Evolutionary conservation across 495 filamentous ascomycete species (phyloP), one percentile per base, ranked within the genome.

Genomic region (Chaetomidium leptoderma): DNA sequence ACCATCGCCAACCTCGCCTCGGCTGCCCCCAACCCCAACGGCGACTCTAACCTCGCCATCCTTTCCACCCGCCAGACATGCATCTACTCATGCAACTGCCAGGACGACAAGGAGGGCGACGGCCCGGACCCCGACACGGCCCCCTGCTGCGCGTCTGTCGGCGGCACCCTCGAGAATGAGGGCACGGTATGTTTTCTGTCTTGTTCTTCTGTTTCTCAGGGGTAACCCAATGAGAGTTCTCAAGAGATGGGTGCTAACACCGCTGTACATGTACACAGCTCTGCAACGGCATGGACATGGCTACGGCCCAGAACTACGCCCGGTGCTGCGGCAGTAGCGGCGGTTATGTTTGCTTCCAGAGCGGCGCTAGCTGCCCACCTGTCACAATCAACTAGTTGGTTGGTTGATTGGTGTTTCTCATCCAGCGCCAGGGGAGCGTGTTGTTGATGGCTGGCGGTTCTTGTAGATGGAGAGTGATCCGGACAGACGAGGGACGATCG

Each of bases 281-380:
- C 10, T 55, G 53, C 53, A 35, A 21, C 39, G 17, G 16, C 2
- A 33, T 55, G 36, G 19, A 21, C 39, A 7, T 45, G 2, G 35
- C 52, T 14, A 33, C 37, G 1, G 53, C 53, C 2, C 21, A 35
- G 30, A 11, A 7, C 2, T 56, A 46, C 16, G 53, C 29, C 6
- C 7, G 11, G 10, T 56, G 53, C 53, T 56, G 53, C n/a, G 42
- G 43, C 11, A 16, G 14, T 19, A 48, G 43, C 23, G 53, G 53
- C 30, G 42, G 53, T 0, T 48, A 47, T 29, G 43, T 26, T 7
- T 56, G 39, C 43, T 48, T 47, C 42, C 49, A 39, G 49, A 45
- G 37, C 19, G 42, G 6, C 26, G 2, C 3, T 2, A 19, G 17
- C 40, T 55, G 53, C 53, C 37, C 53, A n/a, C 39, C 53, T 17